Percentiles rank a stretch among this genome's conserved stretches.
Conservation (phyloP, 2,329 filamentous ascomycete genomes). For the Epichloe hybrida region DNA sequence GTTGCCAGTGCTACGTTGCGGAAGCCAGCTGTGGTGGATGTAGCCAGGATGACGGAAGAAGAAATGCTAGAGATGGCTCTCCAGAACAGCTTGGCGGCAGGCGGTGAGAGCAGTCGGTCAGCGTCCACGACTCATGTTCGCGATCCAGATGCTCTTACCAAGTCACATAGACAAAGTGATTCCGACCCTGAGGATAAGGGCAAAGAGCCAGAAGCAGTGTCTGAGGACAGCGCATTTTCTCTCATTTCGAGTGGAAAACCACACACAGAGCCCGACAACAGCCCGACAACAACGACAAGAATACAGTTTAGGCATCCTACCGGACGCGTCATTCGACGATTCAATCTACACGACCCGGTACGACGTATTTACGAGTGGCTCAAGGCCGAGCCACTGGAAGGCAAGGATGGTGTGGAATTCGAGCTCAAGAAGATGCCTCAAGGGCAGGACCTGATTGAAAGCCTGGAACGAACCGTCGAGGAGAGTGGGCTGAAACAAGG, state of each 20-base stretch:
- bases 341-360: conserved; percentile 62
- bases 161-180: conserved; percentile 29
- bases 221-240: conserved; percentile 42
- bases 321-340: conserved; percentile 82
- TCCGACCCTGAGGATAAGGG: conserved; percentile 26
- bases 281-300: conserved; percentile 61
- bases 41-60: conserved; percentile 87
- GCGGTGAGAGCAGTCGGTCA: conserved; percentile 18
- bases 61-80: conserved; percentile 94
- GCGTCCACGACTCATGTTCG: conserved; percentile 40
- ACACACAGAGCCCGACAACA: conserved; percentile 64
- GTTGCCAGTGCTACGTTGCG: conserved; percentile 57
- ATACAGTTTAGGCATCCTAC: conserved; percentile 86
- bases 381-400: conserved; percentile 74
- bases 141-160: conserved; percentile 82
- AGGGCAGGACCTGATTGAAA: conserved; percentile 70
- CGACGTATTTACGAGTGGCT: conserved; percentile 89
- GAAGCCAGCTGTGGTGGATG: conserved; percentile 53
- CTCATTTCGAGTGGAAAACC: conserved; percentile 58
- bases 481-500: conserved; percentile 81
- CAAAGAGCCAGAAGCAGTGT: conserved; percentile 27
- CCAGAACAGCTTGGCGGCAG: conserved; percentile 65
- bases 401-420: conserved; percentile 65
- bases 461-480: conserved; percentile 59
- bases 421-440: conserved; percentile 71